Evolutionary conservation across 129 eudicot genomes (phyloP).

Genomic region (Ambrosia artemisiifolia): DNA sequence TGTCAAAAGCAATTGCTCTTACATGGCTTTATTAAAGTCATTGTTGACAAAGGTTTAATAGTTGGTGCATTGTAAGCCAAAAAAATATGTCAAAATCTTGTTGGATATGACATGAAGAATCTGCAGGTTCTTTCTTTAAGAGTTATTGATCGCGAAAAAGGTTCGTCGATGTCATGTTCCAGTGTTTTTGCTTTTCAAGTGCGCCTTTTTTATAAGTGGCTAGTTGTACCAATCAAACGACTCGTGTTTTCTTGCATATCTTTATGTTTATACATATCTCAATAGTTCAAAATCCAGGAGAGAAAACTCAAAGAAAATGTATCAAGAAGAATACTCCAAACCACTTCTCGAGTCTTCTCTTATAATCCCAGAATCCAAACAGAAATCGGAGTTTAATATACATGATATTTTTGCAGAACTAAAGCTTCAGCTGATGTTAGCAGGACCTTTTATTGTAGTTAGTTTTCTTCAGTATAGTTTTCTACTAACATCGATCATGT

Average conservation of each 20-base stretch:
- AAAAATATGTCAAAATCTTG: too few relatives aligned
- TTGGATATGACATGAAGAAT: background rate
- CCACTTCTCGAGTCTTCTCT: slow-evolving; percentile 26
- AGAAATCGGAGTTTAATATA: background rate
- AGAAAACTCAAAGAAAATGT: slow-evolving; percentile 12
- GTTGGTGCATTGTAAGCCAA: background rate
- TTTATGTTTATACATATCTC: background rate
- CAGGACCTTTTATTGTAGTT: slow-evolving; percentile 35
- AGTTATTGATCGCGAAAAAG: background rate
- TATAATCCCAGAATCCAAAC: slow-evolving; percentile 8
- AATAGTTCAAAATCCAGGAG: background rate
- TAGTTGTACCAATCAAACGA: background rate
- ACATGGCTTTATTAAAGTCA: background rate
- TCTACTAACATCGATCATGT: slow-evolving; percentile 32
- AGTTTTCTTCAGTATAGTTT: slow-evolving; percentile 33
- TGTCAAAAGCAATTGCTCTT: background rate
- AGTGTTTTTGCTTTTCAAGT: background rate
- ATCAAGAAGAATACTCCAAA: slow-evolving; percentile 21
- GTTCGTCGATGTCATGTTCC: slow-evolving; percentile 5
- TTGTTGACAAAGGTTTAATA: slow-evolving; percentile 3
- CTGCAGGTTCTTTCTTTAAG: background rate
- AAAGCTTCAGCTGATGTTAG: slow-evolving; percentile 29
- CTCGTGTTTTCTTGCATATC: background rate
- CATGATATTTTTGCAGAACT: slow-evolving; percentile 16
- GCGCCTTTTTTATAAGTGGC: background rate